Evolutionary conservation across 2,329 filamentous ascomycete species (phyloP), one percentile per base, ranked within the genome.

Genomic region (Colletotrichum zoysiae): DNA sequence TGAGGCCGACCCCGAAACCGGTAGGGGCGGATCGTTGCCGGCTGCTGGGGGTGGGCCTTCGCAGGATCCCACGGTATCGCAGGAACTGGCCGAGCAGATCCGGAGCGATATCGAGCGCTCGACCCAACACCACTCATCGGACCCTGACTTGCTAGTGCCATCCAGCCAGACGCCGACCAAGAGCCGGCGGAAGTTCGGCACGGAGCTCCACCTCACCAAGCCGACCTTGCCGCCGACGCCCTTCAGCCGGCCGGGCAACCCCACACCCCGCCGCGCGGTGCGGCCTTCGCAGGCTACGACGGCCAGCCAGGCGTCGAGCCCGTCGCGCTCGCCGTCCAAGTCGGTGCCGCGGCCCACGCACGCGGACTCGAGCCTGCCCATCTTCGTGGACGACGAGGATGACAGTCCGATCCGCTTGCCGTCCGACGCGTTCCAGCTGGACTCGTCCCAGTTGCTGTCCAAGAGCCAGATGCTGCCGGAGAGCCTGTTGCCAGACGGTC

Each of bases 401-500:
- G 75, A 77, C 18, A 76, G 76, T 59, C 73, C 74, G 30, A 63
- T 77, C 9, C 57, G 74, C 53, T 50, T 74, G 38, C 62, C 72
- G 42, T 70, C 48, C 20, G 69, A 59, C 16, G 67, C 73, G 38
- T 74, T 76, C 35, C 78, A 78, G 23, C 63, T 79, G 7, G 76
- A 79, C 18, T 84, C 82, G 12, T 87, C 86, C 11, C 86, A 90
- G 77, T 79, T 88, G 23, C 76, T 85, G 69, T 84, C 84, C 1
- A 84, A 82, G 74, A 88, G 86, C 73, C 87, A 89, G 78, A 83
- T 87, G 79, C 78, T 90, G 68, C 84, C 87, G 3, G 84, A 86
- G 55, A 85, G 83, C 70, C 78, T 86, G 67, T 30, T 85, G 9
- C 74, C 77, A 40, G 84, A 85, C 42, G 79, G 80, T 38, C 76